These are phyloP conservation scores for Fusarium sp. DNA, from an alignment of 2,329 filamentous ascomycete species.

Conservation along the genomic window DNA sequence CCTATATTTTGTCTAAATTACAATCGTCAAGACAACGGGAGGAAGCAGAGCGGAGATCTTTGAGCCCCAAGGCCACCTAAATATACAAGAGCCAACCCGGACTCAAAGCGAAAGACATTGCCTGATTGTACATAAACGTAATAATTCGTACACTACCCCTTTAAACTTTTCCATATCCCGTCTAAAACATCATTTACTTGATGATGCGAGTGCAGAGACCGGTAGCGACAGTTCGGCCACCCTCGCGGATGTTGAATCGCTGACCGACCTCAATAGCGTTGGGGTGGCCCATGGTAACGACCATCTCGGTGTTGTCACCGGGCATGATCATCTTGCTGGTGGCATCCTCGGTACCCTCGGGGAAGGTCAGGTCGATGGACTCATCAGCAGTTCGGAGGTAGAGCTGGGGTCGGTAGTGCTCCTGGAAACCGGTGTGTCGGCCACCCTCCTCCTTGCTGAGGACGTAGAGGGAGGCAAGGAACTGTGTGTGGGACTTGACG, in stretches of 20 bases:
- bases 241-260: conserved; percentile 98
- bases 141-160: conserved; percentile 46
- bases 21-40: conserved; percentile 55
- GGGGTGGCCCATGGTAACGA: conserved; percentile 85
- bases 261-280: conserved; percentile 91
- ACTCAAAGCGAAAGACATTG: conserved; percentile 49
- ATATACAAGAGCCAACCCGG: conserved; percentile 55
- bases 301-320: conserved; percentile 98
- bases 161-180: conserved; percentile 25
- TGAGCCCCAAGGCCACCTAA: conserved; percentile 48
- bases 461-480: conserved; percentile 96
- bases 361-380: conserved; percentile 84
- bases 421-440: conserved; percentile 92
- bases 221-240: conserved; percentile 89
- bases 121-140: conserved; percentile 48
- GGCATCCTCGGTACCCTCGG: conserved; percentile 81
- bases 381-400: conserved; percentile 94
- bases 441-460: conserved; percentile 98
- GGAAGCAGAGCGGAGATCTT: conserved; percentile 60
- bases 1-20: conserved; percentile 50
- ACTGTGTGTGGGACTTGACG: conserved; percentile 89
- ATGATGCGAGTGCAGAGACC: conserved; percentile 83
- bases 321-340: conserved; percentile 90
- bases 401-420: conserved; percentile 97
- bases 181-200: conserved; percentile 58